Conservation (phyloP, 371 early-diverging fungal genomes). For the Rhizopus delemar region DNA sequence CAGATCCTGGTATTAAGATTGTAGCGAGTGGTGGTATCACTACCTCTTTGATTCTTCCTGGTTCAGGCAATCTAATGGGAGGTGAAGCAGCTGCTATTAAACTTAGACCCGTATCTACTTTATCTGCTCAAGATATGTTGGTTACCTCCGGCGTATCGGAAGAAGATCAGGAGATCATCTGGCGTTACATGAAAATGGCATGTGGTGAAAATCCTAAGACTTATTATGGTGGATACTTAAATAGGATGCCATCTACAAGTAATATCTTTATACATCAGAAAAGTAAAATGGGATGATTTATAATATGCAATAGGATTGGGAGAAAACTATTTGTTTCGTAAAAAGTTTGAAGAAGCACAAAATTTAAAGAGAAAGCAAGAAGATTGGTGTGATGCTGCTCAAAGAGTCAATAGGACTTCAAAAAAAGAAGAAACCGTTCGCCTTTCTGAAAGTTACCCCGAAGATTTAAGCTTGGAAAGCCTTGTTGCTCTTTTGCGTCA, state of each 20-base stretch:
- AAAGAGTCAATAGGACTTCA: conserved; percentile 29
- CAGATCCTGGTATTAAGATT: conserved; percentile 68
- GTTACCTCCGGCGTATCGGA: conserved; percentile 57
- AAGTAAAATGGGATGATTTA: conserved; percentile 3
- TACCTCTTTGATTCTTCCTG: conserved; percentile 75
- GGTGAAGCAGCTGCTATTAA: conserved; percentile 79
- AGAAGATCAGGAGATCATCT: conserved; percentile 49
- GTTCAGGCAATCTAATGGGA: conserved; percentile 79
- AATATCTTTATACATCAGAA: conserved; percentile 11
- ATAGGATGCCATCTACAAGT: conserved; percentile 47
- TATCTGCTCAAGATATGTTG: conserved; percentile 69
- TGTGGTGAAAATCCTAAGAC: conserved; percentile 84
- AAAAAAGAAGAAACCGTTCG: conserved; percentile 18
- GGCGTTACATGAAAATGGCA: conserved; percentile 88
- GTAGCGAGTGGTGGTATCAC: conserved; percentile 82
- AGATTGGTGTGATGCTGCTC: conserved; percentile 77
- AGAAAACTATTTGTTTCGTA: conserved; percentile 69
- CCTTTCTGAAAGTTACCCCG: conserved; percentile 53
- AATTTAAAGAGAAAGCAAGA: conserved; percentile 61
- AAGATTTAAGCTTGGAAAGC: conserved; percentile 48
- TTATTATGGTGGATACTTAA: conserved; percentile 36
- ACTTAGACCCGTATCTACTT: conserved; percentile 56
- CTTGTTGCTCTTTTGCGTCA: conserved; percentile 59
- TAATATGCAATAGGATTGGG: conserved; percentile 61
- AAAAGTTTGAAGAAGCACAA: conserved; percentile 66